Percentiles rank a stretch among this genome's conserved stretches.
phyloP scores from a whole-genome alignment of 257 asterid species.

The Orobanche coerulescens region DNA sequence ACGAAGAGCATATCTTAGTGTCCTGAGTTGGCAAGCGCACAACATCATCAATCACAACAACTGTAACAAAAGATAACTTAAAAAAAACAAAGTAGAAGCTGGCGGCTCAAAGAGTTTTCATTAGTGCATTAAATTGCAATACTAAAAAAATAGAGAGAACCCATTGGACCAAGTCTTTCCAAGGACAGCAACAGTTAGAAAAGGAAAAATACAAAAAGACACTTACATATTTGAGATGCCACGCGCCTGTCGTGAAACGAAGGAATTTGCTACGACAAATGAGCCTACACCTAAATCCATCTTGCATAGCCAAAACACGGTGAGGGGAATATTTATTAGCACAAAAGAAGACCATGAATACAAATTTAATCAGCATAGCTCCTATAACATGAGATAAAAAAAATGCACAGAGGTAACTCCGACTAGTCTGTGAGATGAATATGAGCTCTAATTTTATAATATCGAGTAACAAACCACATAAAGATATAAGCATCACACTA shows the following conservation, averaged over 20 bases:
- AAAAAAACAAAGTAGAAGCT: constrained; percentile 1
- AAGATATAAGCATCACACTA: constrained; percentile 5
- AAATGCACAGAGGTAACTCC: too few species aligned
- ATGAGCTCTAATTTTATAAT: constrained; percentile 9
- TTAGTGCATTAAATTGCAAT: not conserved
- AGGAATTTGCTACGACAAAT: constrained; percentile 76
- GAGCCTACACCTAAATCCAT: constrained; percentile 98
- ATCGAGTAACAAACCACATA: not conserved
- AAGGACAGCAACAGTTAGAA: not conserved
- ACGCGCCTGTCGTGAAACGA: constrained; percentile 87
- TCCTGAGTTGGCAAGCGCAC: constrained; percentile 42
- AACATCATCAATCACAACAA: constrained; percentile 16
- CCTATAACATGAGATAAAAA: not conserved
- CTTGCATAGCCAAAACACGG: constrained; percentile 35
- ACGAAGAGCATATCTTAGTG: constrained; percentile 38
- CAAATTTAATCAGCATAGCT: constrained; percentile 7
- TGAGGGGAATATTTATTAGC: constrained; percentile 13
- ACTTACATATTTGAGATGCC: constrained; percentile 58
- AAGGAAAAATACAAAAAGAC: not conserved
- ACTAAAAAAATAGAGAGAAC: not conserved
- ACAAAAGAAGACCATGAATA: not conserved
- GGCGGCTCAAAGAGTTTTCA: constrained; percentile 10
- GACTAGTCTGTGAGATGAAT: too few species aligned
- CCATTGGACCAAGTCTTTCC: not conserved
- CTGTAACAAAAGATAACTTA: constrained; percentile 16